Conservation (phyloP, 768 basidiomycete species). For the Phylloporus arenicola region DNA sequence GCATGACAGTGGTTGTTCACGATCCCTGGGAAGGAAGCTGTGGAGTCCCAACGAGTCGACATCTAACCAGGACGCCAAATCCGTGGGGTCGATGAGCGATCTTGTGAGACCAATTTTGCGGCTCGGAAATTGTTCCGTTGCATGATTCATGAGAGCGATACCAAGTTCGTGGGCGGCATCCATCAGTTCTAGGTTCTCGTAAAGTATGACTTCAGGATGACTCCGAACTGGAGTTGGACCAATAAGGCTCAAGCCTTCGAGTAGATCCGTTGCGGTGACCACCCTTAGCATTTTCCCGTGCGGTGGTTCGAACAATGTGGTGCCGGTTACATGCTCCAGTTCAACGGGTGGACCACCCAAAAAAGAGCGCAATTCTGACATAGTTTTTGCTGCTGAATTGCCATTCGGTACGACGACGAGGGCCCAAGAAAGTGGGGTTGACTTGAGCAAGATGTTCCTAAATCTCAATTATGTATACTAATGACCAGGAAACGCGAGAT, state of each 20-base stretch:
- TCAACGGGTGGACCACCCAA: slow-evolving; percentile 36
- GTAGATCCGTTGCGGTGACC: slow-evolving; percentile 48
- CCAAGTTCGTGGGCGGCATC: slow-evolving; percentile 78
- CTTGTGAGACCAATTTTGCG: slow-evolving; percentile 74
- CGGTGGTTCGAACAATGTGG: slow-evolving; percentile 32
- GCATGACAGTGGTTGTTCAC: slow-evolving; percentile 71
- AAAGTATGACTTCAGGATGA: slow-evolving; percentile 62
- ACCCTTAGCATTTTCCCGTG: slow-evolving; percentile 48
- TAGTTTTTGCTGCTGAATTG: slow-evolving; percentile 50
- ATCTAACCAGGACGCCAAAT: slow-evolving; percentile 80
- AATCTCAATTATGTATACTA: slow-evolving; percentile 10
- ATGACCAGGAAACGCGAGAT: background rate
- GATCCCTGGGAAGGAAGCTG: slow-evolving; percentile 76
- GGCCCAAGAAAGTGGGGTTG: slow-evolving; percentile 44
- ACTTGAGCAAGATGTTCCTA: slow-evolving; percentile 53
- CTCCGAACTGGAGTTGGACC: slow-evolving; percentile 21
- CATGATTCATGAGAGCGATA: slow-evolving; percentile 64
- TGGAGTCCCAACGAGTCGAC: slow-evolving; percentile 59
- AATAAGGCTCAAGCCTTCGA: slow-evolving; percentile 37
- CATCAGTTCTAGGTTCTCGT: slow-evolving; percentile 82
- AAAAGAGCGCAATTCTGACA: slow-evolving; percentile 46
- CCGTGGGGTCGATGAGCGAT: slow-evolving; percentile 75
- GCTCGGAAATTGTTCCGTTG: slow-evolving; percentile 54
- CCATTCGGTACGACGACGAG: slow-evolving; percentile 60
- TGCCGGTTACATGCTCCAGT: slow-evolving; percentile 30